Conservation (phyloP, 164 flowering plant species). For the Vitis rupestris region DNA sequence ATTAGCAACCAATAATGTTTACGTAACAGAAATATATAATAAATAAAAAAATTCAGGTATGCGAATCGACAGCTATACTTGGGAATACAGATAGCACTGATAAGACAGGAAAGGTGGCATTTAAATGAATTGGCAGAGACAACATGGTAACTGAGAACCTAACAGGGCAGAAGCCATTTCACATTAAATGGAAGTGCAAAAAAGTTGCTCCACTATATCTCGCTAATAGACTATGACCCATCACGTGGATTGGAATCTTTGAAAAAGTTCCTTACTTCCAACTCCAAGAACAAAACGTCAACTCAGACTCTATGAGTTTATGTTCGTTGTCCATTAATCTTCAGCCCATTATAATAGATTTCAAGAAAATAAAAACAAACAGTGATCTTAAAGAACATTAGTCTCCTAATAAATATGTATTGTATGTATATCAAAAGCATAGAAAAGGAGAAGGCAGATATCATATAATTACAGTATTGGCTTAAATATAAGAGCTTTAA, state of each 20-base stretch:
- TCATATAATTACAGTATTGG: conserved; percentile 42
- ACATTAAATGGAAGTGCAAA: neutral
- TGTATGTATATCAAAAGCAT: conserved; percentile 15
- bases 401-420: conserved; percentile 23
- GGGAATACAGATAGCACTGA: neutral
- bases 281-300: too few relatives aligned
- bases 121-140: neutral
- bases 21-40: too few relatives aligned
- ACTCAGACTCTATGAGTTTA: too few relatives aligned
- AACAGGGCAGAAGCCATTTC: neutral
- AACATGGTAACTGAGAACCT: too few relatives aligned
- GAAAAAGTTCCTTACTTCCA: too few relatives aligned
- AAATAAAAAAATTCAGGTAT: too few relatives aligned
- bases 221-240: neutral
- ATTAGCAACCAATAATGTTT: too few relatives aligned
- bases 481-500: conserved; percentile 19
- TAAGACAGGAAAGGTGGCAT: neutral
- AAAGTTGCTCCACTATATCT: neutral
- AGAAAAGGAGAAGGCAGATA: conserved; percentile 2
- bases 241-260: conserved; percentile 9
- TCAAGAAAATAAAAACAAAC: neutral
- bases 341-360: neutral
- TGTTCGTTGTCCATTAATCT: conserved; percentile 1
- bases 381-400: conserved; percentile 4
- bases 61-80: neutral